Conservation (phyloP, 2,329 filamentous ascomycete species). For the Pyrenophora teres region DNA sequence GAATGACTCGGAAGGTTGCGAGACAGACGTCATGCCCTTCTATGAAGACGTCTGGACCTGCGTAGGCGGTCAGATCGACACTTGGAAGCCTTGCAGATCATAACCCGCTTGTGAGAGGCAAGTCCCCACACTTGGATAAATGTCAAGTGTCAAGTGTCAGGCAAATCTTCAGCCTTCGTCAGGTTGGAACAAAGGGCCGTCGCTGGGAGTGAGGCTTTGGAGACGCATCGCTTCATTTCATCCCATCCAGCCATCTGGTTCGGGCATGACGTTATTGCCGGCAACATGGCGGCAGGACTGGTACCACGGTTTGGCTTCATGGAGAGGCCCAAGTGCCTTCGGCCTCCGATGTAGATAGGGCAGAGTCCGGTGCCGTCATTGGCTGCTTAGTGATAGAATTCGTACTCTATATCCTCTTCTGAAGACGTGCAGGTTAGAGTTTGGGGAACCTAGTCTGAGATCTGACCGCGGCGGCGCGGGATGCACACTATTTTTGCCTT, state of each 20-base stretch:
- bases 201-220: slow-evolving; percentile 21
- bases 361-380: slow-evolving; percentile 11
- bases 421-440: slow-evolving; percentile 6
- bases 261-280: slow-evolving; percentile 7
- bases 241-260: slow-evolving; percentile 6
- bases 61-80: slow-evolving; percentile 25
- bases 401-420: not conserved
- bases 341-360: not conserved
- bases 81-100: slow-evolving; percentile 15
- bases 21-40: slow-evolving; percentile 21
- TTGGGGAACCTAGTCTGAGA: slow-evolving; percentile 18
- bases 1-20: slow-evolving; percentile 3
- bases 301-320: not conserved
- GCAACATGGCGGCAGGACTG: slow-evolving; percentile 4
- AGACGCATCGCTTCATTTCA: slow-evolving; percentile 9
- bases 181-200: not conserved
- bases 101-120: slow-evolving; percentile 1
- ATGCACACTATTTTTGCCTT: slow-evolving; percentile 13
- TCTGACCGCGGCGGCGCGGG: slow-evolving; percentile 15
- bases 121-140: not conserved
- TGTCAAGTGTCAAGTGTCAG: slow-evolving; percentile 2
- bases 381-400: slow-evolving; percentile 9
- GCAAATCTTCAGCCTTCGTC: not conserved
- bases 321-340: not conserved
- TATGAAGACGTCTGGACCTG: slow-evolving; percentile 19